Evolutionary conservation across 768 basidiomycete genomes (phyloP), one percentile per base, ranked within the genome.

Genomic region (Tylopilus felleus): DNA sequence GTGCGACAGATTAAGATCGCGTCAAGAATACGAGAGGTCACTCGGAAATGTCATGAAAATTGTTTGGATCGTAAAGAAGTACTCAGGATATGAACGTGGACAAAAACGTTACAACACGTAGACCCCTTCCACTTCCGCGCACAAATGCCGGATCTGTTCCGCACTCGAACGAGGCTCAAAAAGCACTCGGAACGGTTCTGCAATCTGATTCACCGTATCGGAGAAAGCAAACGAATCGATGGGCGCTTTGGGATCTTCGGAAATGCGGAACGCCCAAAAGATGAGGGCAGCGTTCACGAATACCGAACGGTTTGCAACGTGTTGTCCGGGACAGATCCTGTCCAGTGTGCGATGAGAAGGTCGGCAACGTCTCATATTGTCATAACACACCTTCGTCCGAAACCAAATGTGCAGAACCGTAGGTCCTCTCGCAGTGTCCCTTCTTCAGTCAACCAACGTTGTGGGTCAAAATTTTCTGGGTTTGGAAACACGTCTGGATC

Each of bases 381-480:
- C 17, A 9, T 19, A 25, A 27, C 47, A 7, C n/a, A 57, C 56
- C 56, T 48, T 29, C 47, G 36, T 14, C 54, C 47, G 17, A 56
- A 56, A 4, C 56, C 56, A 35, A 49, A 57, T 17, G 28, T 29
- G 44, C 29, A 44, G 29, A 57, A 57, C 25, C 47, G 56, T 29
- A 49, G 22, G 23, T 49, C 56, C 1, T 56, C 31, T 22, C 54
- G 53, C 8, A 40, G 29, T 6, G 47, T 39, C 3, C 54, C 47
- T 13, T 49, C 29, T 0, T 10, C 23, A 1, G 53, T 56, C 29
- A 49, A 40, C 53, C 56, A 56, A 9, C 55, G 42, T 27, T 48
- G 53, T 0, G n/a, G 41, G 12, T 56, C 55, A 39, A 57, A 57
- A 19, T 3, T 39, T 7, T 47, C 53, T 5, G 55, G 54, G 28